phyloP scores from a whole-genome alignment of 345 rosid species.

The Aquilaria malaccensis region DNA sequence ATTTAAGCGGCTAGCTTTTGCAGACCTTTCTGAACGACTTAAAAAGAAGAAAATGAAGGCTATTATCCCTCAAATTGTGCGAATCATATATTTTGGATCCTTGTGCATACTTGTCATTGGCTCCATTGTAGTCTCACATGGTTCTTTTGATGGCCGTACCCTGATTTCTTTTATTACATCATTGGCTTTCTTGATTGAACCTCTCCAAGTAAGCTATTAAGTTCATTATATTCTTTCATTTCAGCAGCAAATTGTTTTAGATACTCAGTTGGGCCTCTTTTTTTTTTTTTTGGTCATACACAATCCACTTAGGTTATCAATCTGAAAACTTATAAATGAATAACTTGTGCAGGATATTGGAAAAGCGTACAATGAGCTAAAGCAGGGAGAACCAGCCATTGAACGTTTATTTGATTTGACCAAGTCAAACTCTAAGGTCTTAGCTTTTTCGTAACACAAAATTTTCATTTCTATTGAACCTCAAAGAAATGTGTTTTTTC shows the following conservation, averaged over 20 bases:
- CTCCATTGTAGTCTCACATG: slow-evolving; percentile 59
- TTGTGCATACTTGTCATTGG: slow-evolving; percentile 57
- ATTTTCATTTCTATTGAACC: background rate
- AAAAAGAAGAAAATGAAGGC: slow-evolving; percentile 92
- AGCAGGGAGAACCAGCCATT: slow-evolving; percentile 92
- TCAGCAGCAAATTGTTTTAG: background rate
- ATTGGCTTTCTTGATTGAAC: slow-evolving; percentile 75
- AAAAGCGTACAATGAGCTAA: slow-evolving; percentile 89
- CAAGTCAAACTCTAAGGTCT: slow-evolving; percentile 55
- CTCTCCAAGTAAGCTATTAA: slow-evolving; percentile 62
- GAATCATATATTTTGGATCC: slow-evolving; percentile 66
- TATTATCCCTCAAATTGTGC: slow-evolving; percentile 76
- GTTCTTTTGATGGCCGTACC: slow-evolving; percentile 53
- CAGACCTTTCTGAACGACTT: slow-evolving; percentile 50
- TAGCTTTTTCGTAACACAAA: background rate
- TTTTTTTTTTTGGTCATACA: background rate
- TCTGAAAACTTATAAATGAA: slow-evolving; percentile 31
- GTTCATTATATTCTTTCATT: background rate
- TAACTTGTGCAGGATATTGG: slow-evolving; percentile 59
- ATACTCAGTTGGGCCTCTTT: background rate
- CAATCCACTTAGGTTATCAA: slow-evolving; percentile 18
- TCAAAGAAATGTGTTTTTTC: too few species aligned
- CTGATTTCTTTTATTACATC: slow-evolving; percentile 79
- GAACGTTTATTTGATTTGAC: slow-evolving; percentile 73
- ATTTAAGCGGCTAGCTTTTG: slow-evolving; percentile 63